A percentile compares a stretch with the other conserved stretches of the same genome.
phyloP scores from a whole-genome alignment of 495 filamentous ascomycete species.

The Lasiosphaeriaceae sp. region DNA sequence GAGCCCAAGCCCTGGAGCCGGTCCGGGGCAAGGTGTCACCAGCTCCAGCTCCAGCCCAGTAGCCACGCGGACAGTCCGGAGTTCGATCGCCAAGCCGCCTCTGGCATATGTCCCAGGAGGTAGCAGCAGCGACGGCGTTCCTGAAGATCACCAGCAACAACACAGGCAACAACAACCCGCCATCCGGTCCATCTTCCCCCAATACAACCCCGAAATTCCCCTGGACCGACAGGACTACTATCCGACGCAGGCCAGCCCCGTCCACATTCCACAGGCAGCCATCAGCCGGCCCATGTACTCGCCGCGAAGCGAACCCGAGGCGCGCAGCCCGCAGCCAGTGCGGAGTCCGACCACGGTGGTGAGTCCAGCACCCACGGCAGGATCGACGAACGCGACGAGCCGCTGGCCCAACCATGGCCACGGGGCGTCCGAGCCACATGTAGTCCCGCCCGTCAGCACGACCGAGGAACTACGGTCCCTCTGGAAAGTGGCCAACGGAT shows the following conservation, averaged over 20 bases:
- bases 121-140: background rate
- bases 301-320: constrained; percentile 32
- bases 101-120: constrained; percentile 24
- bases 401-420: constrained; percentile 31
- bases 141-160: constrained; percentile 13
- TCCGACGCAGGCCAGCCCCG: constrained; percentile 52
- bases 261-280: constrained; percentile 51
- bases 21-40: no score
- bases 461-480: constrained; percentile 48
- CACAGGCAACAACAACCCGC: constrained; percentile 29
- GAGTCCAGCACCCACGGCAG: constrained; percentile 14
- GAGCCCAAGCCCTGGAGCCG: constrained; percentile 41
- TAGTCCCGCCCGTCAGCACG: constrained; percentile 42
- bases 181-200: constrained; percentile 67
- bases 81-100: constrained; percentile 47
- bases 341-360: constrained; percentile 20
- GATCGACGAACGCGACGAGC: background rate
- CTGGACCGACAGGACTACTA: constrained; percentile 67
- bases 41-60: constrained; percentile 33
- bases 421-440: constrained; percentile 35
- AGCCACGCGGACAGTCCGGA: constrained; percentile 1
- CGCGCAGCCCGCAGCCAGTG: constrained; percentile 17
- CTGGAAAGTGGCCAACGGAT: constrained; percentile 56
- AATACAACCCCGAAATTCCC: constrained; percentile 68
- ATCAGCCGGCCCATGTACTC: constrained; percentile 57